These are phyloP conservation scores for Lichtheimia corymbifera DNA, from an alignment of 371 early-diverging fungal species.

Conservation along the genomic window DNA sequence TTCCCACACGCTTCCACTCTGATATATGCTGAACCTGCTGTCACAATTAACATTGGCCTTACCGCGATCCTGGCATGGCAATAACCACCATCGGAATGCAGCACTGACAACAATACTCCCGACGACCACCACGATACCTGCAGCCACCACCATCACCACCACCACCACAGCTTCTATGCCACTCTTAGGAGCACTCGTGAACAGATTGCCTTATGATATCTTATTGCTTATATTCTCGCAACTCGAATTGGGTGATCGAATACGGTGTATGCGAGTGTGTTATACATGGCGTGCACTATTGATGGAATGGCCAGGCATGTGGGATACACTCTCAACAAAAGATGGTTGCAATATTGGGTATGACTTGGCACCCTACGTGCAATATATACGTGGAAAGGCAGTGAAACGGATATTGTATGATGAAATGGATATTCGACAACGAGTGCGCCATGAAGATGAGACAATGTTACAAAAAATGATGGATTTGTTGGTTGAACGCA, in stretches of 20 bases:
- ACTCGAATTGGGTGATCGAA: not conserved
- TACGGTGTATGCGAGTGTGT: not conserved
- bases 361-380: not conserved
- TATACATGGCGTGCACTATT: not conserved
- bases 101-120: too few species aligned
- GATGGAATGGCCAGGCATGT: slow-evolving; percentile 3
- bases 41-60: too few species aligned
- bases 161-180: too few species aligned
- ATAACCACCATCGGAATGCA: too few species aligned
- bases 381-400: not conserved
- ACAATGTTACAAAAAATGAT: not conserved
- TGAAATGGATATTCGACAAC: not conserved
- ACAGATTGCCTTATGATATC: not conserved
- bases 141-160: too few species aligned
- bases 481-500: not conserved
- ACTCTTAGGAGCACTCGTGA: too few species aligned
- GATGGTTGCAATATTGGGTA: not conserved
- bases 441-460: not conserved
- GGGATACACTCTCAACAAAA: not conserved
- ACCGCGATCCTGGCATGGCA: too few species aligned
- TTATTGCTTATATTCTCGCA: not conserved
- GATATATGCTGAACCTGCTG: too few species aligned
- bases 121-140: too few species aligned
- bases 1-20: too few species aligned
- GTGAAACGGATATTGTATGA: not conserved